A percentile compares a stretch with the other conserved stretches of the same genome.
Evolutionary conservation across 1,284 basidiomycete species (phyloP).

Genomic region (Amylostereum chailletii): DNA sequence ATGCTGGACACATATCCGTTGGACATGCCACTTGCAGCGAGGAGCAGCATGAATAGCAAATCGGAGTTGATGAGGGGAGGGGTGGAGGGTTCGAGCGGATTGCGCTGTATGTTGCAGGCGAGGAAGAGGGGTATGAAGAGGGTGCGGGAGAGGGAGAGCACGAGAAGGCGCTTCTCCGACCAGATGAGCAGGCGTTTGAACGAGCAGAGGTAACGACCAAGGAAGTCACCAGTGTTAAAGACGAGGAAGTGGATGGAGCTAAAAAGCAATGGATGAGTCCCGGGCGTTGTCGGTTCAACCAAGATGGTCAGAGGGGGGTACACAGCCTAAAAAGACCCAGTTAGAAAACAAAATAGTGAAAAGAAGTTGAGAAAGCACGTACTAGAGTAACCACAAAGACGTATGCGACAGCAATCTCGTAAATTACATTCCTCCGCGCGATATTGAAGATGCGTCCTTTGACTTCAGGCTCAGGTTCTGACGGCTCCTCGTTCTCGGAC

Average conservation of each 20-base stretch:
- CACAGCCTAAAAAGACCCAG: conserved; percentile 47
- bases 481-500: conserved; percentile 5
- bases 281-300: conserved; percentile 54
- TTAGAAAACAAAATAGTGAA: neutral
- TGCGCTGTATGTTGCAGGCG: conserved; percentile 70
- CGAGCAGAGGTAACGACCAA: conserved; percentile 68
- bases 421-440: conserved; percentile 54
- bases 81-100: conserved; percentile 17
- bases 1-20: conserved; percentile 70
- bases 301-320: conserved; percentile 81
- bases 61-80: conserved; percentile 65
- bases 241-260: conserved; percentile 63
- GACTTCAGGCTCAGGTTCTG: conserved; percentile 15
- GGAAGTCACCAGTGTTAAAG: conserved; percentile 73
- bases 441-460: conserved; percentile 41
- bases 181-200: conserved; percentile 59
- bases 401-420: conserved; percentile 68
- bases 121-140: conserved; percentile 80
- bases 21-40: conserved; percentile 66
- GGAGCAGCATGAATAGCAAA: conserved; percentile 61
- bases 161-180: conserved; percentile 52
- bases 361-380: conserved; percentile 18
- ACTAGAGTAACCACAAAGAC: conserved; percentile 79
- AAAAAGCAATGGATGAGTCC: conserved; percentile 57
- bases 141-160: conserved; percentile 60